Percentiles rank a stretch among this genome's conserved stretches.
Conservation (phyloP, 192 early-diverging fungal species). For the Geranomyces michiganensis region DNA sequence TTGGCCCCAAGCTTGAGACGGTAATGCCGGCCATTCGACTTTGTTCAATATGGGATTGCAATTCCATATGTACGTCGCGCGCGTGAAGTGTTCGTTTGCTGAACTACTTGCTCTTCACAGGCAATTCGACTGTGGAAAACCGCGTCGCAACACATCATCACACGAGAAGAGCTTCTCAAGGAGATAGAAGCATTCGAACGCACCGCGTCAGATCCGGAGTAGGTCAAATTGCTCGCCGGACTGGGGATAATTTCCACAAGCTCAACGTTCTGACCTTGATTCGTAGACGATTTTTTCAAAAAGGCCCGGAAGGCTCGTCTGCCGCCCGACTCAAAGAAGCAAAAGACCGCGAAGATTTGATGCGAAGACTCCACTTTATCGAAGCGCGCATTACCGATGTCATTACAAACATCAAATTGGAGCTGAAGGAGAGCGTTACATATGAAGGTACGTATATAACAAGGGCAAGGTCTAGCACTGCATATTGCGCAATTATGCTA, state of each 20-base stretch:
- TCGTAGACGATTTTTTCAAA: constrained; percentile 46
- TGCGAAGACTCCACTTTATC: constrained; percentile 45
- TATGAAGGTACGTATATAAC: constrained; percentile 55
- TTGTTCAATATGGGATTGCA: neutral
- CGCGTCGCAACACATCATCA: constrained; percentile 43
- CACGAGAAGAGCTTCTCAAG: constrained; percentile 44
- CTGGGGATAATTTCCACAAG: too few species aligned
- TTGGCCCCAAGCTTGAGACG: constrained; percentile 45
- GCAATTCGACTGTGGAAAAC: constrained; percentile 54
- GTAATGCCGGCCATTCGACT: constrained; percentile 24
- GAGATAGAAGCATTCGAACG: constrained; percentile 54
- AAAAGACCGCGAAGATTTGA: constrained; percentile 46
- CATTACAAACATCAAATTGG: constrained; percentile 46
- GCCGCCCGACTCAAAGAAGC: constrained; percentile 53
- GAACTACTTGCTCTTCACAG: too few species aligned
- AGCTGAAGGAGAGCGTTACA: constrained; percentile 58
- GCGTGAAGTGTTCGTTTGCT: too few species aligned
- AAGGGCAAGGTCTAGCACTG: too few species aligned
- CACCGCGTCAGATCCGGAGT: constrained; percentile 51
- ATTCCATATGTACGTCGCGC: neutral
- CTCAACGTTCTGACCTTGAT: neutral
- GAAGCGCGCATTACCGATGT: constrained; percentile 46
- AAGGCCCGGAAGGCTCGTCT: constrained; percentile 47
- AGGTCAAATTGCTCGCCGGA: neutral
- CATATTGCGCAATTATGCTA: too few species aligned